phyloP scores from a whole-genome alignment of 2,329 filamentous ascomycete species.

The Diaporthe citrichinensis region DNA sequence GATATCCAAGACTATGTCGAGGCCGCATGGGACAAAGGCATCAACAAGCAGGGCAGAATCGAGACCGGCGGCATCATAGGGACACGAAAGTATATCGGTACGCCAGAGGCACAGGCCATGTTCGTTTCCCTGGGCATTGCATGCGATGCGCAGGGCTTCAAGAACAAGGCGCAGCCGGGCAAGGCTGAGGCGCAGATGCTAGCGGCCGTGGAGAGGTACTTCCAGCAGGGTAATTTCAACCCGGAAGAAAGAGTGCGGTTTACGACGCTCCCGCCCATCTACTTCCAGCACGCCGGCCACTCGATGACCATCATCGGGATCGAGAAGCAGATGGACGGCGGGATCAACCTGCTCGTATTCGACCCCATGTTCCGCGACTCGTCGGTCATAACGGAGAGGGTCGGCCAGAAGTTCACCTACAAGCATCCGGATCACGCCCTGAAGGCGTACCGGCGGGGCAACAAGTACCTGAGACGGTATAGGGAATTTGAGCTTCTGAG shows the following conservation, averaged over 20 bases:
- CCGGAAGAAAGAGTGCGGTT: slow-evolving; percentile 73
- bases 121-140: slow-evolving; percentile 78
- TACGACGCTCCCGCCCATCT: slow-evolving; percentile 85
- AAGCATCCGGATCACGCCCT: slow-evolving; percentile 69
- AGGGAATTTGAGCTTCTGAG: slow-evolving; percentile 84
- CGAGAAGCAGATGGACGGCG: slow-evolving; percentile 76
- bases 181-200: slow-evolving; percentile 72
- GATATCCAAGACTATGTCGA: slow-evolving; percentile 90
- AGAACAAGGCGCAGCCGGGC: slow-evolving; percentile 59
- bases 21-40: slow-evolving; percentile 86
- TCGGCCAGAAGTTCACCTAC: slow-evolving; percentile 61
- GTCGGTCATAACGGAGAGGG: slow-evolving; percentile 71
- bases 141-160: slow-evolving; percentile 75
- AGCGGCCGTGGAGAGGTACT: slow-evolving; percentile 80
- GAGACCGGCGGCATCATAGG: slow-evolving; percentile 90
- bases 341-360: slow-evolving; percentile 83
- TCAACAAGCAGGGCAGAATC: slow-evolving; percentile 79
- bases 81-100: slow-evolving; percentile 97
- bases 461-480: slow-evolving; percentile 77
- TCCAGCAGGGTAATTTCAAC: slow-evolving; percentile 68
- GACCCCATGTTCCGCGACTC: slow-evolving; percentile 87
- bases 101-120: slow-evolving; percentile 89
- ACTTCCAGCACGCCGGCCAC: slow-evolving; percentile 91
- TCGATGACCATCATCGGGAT: slow-evolving; percentile 92
- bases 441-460: slow-evolving; percentile 80